These are phyloP conservation scores for Trichoderma breve DNA, from an alignment of 2,329 filamentous ascomycete genomes.

Conservation along the genomic window DNA sequence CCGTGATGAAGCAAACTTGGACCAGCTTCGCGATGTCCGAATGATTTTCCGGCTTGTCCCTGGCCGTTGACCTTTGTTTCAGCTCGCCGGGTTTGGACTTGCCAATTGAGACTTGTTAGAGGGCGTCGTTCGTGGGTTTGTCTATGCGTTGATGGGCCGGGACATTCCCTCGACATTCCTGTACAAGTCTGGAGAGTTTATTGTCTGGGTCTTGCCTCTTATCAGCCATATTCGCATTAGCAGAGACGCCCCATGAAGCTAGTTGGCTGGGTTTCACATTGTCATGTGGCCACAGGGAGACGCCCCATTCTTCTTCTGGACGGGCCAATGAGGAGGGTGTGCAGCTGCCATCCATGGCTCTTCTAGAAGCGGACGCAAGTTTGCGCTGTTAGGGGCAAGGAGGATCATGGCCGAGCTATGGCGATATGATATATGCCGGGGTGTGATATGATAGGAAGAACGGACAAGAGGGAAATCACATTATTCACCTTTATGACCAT, in stretches of 20 bases:
- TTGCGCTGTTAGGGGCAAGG: conserved; percentile 10
- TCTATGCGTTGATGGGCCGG: not conserved
- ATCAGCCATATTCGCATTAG: conserved; percentile 8
- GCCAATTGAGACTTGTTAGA: not conserved
- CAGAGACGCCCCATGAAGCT: not conserved
- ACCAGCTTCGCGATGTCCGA: conserved; percentile 4
- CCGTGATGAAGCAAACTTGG: conserved; percentile 12
- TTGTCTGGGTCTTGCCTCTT: not conserved
- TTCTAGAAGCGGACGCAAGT: conserved; percentile 30
- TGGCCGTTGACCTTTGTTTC: not conserved
- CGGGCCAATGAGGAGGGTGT: conserved; percentile 21
- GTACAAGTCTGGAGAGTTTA: not conserved
- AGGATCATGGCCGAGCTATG: not conserved
- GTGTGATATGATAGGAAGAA: not conserved
- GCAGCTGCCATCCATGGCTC: conserved; percentile 20
- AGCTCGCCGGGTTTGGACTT: not conserved
- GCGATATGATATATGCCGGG: not conserved
- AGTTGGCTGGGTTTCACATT: conserved; percentile 5
- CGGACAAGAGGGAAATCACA: not conserved
- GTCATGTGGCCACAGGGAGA: conserved; percentile 3
- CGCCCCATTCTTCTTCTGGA: not conserved
- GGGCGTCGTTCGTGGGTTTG: not conserved
- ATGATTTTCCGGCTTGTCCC: not conserved
- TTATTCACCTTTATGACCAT: conserved; percentile 4
- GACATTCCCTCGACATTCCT: not conserved